Conservation (phyloP, 129 eudicot genomes). For the Oenanthe sinensis region DNA sequence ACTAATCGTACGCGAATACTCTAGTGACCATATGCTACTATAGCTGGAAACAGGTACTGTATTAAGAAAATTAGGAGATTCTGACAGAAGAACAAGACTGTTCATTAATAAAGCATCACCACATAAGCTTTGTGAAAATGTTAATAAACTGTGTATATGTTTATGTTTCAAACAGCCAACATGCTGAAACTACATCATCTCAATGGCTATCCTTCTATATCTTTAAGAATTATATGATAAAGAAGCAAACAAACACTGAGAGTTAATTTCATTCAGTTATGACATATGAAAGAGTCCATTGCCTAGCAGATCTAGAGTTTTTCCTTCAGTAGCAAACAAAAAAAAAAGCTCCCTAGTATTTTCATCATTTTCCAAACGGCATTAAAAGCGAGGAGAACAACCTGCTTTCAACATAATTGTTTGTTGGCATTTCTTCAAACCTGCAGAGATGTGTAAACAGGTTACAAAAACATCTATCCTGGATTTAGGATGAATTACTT, state of each 20-base stretch:
- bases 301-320: background rate
- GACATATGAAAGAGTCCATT: background rate
- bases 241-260: background rate
- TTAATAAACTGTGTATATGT: background rate
- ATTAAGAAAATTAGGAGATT: background rate
- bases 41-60: background rate
- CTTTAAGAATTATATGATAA: background rate
- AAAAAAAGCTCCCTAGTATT: background rate
- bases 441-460: conserved; percentile 34
- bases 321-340: background rate
- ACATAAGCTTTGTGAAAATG: background rate
- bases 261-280: background rate
- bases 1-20: background rate
- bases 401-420: conserved; percentile 97
- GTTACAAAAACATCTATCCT: conserved; percentile 12
- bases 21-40: background rate
- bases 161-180: background rate
- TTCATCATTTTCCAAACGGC: background rate
- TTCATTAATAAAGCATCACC: background rate
- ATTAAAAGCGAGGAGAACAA: conserved; percentile 17
- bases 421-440: conserved; percentile 99
- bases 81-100: background rate
- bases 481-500: background rate
- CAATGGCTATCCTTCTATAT: background rate
- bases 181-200: background rate